Percentiles rank a stretch among this genome's conserved stretches.
Conservation (phyloP, 257 asterid genomes). For the Solanum chmielewskii region DNA sequence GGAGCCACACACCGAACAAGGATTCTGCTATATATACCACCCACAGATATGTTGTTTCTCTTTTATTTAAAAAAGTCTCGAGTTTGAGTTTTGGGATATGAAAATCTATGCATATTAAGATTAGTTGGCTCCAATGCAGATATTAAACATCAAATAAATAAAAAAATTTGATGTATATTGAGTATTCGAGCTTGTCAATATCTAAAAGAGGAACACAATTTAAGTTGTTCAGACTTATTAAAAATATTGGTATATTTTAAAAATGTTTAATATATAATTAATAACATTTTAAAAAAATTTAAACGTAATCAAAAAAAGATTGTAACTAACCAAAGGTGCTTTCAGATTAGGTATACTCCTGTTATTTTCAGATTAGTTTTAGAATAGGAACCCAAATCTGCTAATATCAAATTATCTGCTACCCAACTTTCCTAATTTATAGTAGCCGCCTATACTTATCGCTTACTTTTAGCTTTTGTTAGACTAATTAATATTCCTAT, state of each 20-base stretch:
- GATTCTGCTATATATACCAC: not conserved
- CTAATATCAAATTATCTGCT: not conserved
- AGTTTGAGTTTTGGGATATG: accelerated
- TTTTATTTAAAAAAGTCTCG: accelerated
- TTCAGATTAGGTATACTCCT: not conserved
- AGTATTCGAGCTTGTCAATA: not conserved
- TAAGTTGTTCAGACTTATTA: accelerated
- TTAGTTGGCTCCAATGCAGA: accelerated
- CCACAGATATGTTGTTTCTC: too few species aligned
- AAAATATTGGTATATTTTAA: too few species aligned
- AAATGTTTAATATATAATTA: too few species aligned
- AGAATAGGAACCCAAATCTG: not conserved
- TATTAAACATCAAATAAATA: not conserved
- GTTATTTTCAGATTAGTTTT: not conserved
- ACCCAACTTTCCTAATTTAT: not conserved
- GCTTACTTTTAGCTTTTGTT: not conserved
- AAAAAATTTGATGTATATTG: too few species aligned
- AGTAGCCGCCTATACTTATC: not conserved
- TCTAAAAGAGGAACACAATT: accelerated
- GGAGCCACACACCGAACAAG: not conserved
- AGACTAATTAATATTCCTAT: too few species aligned
- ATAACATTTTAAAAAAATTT: too few species aligned
- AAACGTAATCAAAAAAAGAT: too few species aligned
- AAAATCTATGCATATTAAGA: too few species aligned
- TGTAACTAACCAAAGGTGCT: not conserved